Conservation (phyloP, 2,329 filamentous ascomycete species). For the Grosmannia clavigera region DNA sequence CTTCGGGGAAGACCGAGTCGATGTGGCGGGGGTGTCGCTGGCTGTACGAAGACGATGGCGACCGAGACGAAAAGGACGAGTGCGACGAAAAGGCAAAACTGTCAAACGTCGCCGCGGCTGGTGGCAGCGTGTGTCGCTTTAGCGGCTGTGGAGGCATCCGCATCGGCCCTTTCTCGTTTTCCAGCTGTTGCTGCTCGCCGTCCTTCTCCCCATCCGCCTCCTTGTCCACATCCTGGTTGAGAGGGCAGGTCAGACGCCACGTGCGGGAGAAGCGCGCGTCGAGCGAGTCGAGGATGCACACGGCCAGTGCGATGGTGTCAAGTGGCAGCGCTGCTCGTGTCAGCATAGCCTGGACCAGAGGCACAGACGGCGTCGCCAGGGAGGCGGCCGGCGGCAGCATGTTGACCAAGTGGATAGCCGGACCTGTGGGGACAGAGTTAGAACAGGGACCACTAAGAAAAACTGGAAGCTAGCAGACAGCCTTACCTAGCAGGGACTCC, state of each 20-base stretch:
- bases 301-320: slow-evolving; percentile 51
- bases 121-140: slow-evolving; percentile 35
- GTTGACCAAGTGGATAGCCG: slow-evolving; percentile 53
- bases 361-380: slow-evolving; percentile 42
- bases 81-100: slow-evolving; percentile 13
- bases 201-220: not conserved
- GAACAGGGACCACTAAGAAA: not conserved
- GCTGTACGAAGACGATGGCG: not conserved
- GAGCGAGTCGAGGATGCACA: slow-evolving; percentile 54
- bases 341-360: slow-evolving; percentile 48
- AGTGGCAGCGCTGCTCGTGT: slow-evolving; percentile 43
- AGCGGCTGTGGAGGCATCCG: not conserved
- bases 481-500: slow-evolving; percentile 23
- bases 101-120: slow-evolving; percentile 16
- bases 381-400: slow-evolving; percentile 53
- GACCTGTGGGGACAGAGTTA: slow-evolving; percentile 29
- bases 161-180: not conserved
- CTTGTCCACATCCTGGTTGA: slow-evolving; percentile 14
- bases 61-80: slow-evolving; percentile 13
- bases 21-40: slow-evolving; percentile 31
- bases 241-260: slow-evolving; percentile 49
- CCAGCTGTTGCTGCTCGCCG: not conserved
- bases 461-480: not conserved
- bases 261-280: slow-evolving; percentile 48
- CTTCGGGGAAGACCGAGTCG: slow-evolving; percentile 47